Evolutionary conservation across 2,329 filamentous ascomycete species (phyloP).

Genomic region (Epichloe gansuensis): DNA sequence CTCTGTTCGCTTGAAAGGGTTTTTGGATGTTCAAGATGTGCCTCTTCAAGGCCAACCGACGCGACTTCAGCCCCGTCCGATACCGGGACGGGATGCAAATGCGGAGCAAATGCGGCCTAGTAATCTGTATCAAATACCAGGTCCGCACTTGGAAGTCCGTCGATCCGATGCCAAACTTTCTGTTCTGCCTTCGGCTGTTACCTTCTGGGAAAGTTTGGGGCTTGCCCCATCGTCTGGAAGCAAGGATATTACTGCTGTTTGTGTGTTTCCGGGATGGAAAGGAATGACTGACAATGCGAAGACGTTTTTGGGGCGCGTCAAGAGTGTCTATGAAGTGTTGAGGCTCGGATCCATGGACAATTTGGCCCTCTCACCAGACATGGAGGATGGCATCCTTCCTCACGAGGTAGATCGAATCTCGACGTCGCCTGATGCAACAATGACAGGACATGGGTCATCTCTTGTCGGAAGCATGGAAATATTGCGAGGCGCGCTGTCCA

Average conservation of each 20-base stretch:
- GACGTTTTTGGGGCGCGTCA: slow-evolving; percentile 54
- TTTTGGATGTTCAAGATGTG: slow-evolving; percentile 45
- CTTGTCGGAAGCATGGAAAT: slow-evolving; percentile 35
- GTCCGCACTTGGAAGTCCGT: slow-evolving; percentile 60
- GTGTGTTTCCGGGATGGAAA: slow-evolving; percentile 54
- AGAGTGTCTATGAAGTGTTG: slow-evolving; percentile 59
- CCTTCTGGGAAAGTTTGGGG: slow-evolving; percentile 73
- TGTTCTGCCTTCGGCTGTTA: slow-evolving; percentile 58
- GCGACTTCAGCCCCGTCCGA: slow-evolving; percentile 36
- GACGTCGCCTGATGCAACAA: slow-evolving; percentile 26
- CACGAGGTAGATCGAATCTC: slow-evolving; percentile 36
- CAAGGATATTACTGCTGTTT: slow-evolving; percentile 60
- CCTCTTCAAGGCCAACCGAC: slow-evolving; percentile 39
- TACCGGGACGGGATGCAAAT: slow-evolving; percentile 27
- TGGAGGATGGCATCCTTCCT: slow-evolving; percentile 33
- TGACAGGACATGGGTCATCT: slow-evolving; percentile 30
- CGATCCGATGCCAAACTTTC: slow-evolving; percentile 58
- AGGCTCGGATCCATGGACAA: slow-evolving; percentile 55
- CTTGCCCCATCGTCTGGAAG: slow-evolving; percentile 56
- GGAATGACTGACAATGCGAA: slow-evolving; percentile 48
- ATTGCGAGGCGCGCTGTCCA: slow-evolving; percentile 33
- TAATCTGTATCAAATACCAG: slow-evolving; percentile 48
- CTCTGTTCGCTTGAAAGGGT: slow-evolving; percentile 29
- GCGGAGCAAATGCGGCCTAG: slow-evolving; percentile 35
- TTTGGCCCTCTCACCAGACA: slow-evolving; percentile 27